Evolutionary conservation across 306 rosid genomes (phyloP), one percentile per base, ranked within the genome.

Genomic region (Cyamopsis tetragonoloba): DNA sequence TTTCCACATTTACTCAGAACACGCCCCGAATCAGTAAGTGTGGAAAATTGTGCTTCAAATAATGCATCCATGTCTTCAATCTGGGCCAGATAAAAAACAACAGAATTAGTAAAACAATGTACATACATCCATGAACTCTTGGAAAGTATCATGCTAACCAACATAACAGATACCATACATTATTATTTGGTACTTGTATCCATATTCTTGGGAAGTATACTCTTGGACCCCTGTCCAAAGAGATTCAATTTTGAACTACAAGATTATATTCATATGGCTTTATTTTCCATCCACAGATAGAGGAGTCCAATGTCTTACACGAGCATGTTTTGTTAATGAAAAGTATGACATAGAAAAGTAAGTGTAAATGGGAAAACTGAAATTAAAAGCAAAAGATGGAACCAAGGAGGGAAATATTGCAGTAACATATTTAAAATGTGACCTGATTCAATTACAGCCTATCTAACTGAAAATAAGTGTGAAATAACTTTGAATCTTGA

Each of bases 21-120:
- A 35, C 89, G 88, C 50, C 98, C 98, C 1, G 96, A 87, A 50
- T 87, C 96, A 27, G 86, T 80, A 27, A 92, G 93, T 6, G 89
- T 76, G 48, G 98, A 92, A 79, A 92, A 92, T 41, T 92, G 98
- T 15, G 96, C 95, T 79, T 92, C 98, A 76, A 92, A 92, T 67
- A 92, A 72, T 48, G 93, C 91, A 88, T 92, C 96, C 98, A 92
- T 92, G 66, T 87, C 87, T 66, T 89, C 98, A 71, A 92, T 89
- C 98, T 92, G 92, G 65, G 71, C 60, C 70, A 82, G 44, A 59
- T 46, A 78, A 59, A 66, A 70, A 68, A 54, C 38, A 59, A 64
- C 42, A 58, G 6, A 70, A 43, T 38, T 17, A 65, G 63, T 69
- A 50, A 60, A 65, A 58, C 27, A 66, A 19, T 44, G 60, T 38